These are phyloP conservation scores for Cytauxzoon felis DNA, from an alignment of 169 alveolate species.

Conservation along the genomic window DNA sequence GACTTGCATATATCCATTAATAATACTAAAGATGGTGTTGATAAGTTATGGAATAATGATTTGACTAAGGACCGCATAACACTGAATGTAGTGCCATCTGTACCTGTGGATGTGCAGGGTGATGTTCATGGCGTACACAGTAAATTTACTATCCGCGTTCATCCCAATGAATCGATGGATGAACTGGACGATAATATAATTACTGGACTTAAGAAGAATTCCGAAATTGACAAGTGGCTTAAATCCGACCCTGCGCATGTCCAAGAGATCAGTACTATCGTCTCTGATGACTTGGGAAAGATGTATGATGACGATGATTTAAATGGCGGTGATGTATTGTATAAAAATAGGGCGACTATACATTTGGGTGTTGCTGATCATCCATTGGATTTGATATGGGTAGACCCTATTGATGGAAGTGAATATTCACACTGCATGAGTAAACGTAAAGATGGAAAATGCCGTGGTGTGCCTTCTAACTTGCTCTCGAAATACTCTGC, in stretches of 20 bases:
- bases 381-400: constrained; percentile 42
- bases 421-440: constrained; percentile 36
- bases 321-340: constrained; percentile 10
- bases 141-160: constrained; percentile 31
- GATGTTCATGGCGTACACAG: constrained; percentile 41
- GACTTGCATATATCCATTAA: constrained; percentile 37
- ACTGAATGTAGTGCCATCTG: constrained; percentile 36
- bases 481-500: constrained; percentile 25
- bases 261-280: constrained; percentile 29
- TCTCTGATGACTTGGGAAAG: constrained; percentile 34
- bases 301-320: constrained; percentile 56
- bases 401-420: constrained; percentile 33
- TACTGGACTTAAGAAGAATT: constrained; percentile 22
- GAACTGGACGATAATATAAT: constrained; percentile 38
- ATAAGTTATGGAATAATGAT: constrained; percentile 37
- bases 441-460: constrained; percentile 17
- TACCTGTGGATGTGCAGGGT: constrained; percentile 45
- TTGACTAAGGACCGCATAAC: constrained; percentile 17
- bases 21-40: constrained; percentile 29
- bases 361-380: constrained; percentile 58
- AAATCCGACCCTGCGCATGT: constrained; percentile 30
- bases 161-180: constrained; percentile 51
- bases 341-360: constrained; percentile 18
- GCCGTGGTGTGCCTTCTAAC: constrained; percentile 51
- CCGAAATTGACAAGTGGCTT: constrained; percentile 24